Base-by-base conservation (phyloP, 1,284 basidiomycete species). In the Cutaneotrichosporon cavernicola region DNA sequence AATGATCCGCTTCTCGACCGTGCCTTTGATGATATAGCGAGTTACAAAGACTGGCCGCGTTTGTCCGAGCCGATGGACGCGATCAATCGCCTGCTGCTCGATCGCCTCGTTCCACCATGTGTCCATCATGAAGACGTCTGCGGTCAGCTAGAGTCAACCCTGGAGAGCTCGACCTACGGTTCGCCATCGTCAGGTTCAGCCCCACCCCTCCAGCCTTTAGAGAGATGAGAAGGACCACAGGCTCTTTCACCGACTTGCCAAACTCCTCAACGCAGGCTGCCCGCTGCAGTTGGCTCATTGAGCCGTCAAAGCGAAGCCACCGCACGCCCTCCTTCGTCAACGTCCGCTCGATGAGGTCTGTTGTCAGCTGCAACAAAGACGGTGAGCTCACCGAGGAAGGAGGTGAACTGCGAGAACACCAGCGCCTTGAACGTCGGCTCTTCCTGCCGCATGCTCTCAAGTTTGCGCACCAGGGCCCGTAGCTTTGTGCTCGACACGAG, bases 131-230 rank as follows among this genome's bases (percentile, higher is more conserved):
- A 91, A 94, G 3, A 94, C 92, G 77, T 92, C 84, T 92, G 58
- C 5, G 5, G 61, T 69, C 50, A 67, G 68, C 53, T 51, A 16
- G 21, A 5, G 14, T 5, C 31, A 21, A 49, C 4, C 0, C 7
- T 5, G 6, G 1, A 6, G 9, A 31, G 51, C 26, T 18, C 0
- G n/a, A 68, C 72, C 62, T 58, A 77, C 73, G 71, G 51, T 76
- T 77, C 9, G 75, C 76, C 72, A 76, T 76, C 21, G 72, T 78
- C 89, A 81, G 62, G 58, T 94, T 93, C 63, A 93, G 77, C 11
- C 95, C 95, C 6, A 97, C 94, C 13, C 96, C 95, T 22, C 95
- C 95, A 0, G 95, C 96, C 76, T 94, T 93, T 73, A 97, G 81
- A 73, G 92, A 95, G 64, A 98, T 86, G 56, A 97, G 86, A 55